These are phyloP conservation scores for Xylaria nigripes DNA, from an alignment of 495 filamentous ascomycete species.

Conservation along the genomic window DNA sequence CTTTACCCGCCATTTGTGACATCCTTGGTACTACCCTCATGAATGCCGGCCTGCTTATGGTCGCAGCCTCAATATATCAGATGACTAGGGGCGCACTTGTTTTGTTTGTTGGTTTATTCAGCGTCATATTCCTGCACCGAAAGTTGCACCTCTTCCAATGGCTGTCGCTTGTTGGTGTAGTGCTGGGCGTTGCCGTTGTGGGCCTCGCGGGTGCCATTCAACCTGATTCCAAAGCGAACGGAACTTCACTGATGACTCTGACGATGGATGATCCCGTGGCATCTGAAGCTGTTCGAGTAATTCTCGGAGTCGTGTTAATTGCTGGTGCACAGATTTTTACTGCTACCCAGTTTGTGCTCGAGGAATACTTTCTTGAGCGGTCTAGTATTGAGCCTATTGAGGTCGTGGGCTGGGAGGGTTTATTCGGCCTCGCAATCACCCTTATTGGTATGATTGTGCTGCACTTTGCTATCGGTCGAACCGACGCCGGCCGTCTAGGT, in stretches of 20 bases:
- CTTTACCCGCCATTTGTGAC: constrained; percentile 85
- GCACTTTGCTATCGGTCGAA: constrained; percentile 66
- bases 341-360: constrained; percentile 88
- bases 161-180: constrained; percentile 77
- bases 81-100: constrained; percentile 96
- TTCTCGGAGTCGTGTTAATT: constrained; percentile 81
- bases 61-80: constrained; percentile 92
- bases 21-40: constrained; percentile 93
- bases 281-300: constrained; percentile 57
- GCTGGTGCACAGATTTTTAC: constrained; percentile 94
- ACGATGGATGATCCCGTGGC: constrained; percentile 15
- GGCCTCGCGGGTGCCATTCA: constrained; percentile 81
- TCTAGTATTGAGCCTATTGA: constrained; percentile 82
- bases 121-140: constrained; percentile 77
- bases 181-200: constrained; percentile 80
- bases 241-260: constrained; percentile 16
- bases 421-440: constrained; percentile 86
- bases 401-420: constrained; percentile 92
- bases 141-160: constrained; percentile 78
- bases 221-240: constrained; percentile 48
- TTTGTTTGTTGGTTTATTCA: constrained; percentile 91
- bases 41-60: constrained; percentile 90
- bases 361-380: constrained; percentile 88
- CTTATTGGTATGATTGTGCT: constrained; percentile 68
- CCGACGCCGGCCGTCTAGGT: constrained; percentile 63